Evolutionary conservation across 192 early-diverging fungal genomes (phyloP).

Genomic region (Coemansia sp.): DNA sequence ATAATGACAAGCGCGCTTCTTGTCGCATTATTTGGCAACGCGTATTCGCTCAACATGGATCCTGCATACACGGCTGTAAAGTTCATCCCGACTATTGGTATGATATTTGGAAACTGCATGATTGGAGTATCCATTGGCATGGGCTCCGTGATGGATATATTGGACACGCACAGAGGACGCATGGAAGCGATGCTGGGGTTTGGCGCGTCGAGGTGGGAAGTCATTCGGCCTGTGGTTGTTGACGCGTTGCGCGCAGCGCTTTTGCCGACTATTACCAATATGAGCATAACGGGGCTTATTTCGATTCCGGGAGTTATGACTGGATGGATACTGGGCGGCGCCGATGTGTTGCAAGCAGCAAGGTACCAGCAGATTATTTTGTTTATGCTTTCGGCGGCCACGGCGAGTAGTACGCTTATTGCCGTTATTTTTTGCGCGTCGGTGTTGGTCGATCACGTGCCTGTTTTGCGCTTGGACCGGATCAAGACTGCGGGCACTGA

Average conservation of each 20-base stretch:
- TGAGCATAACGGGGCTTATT: conserved; percentile 80
- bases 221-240: conserved; percentile 66
- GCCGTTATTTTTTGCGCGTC: conserved; percentile 42
- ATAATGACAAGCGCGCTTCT: conserved; percentile 33
- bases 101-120: conserved; percentile 83
- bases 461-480: conserved; percentile 32
- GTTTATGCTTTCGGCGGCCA: conserved; percentile 81
- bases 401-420: conserved; percentile 60
- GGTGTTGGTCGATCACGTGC: conserved; percentile 32
- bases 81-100: conserved; percentile 87
- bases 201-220: conserved; percentile 83
- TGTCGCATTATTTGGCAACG: conserved; percentile 31
- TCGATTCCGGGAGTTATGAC: conserved; percentile 90
- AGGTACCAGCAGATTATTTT: conserved; percentile 82
- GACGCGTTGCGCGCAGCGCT: conserved; percentile 73
- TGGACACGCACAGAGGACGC: conserved; percentile 55
- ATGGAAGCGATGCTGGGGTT: conserved; percentile 64
- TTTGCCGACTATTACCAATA: conserved; percentile 74
- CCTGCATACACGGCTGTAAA: conserved; percentile 70
- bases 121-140: conserved; percentile 67
- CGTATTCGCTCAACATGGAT: conserved; percentile 63
- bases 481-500: background rate
- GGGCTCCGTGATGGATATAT: conserved; percentile 57
- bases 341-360: conserved; percentile 73
- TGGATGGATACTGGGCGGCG: conserved; percentile 83